Conservation (phyloP, 1,284 basidiomycete genomes). For the Apiotrichum mycotoxinovorans region DNA sequence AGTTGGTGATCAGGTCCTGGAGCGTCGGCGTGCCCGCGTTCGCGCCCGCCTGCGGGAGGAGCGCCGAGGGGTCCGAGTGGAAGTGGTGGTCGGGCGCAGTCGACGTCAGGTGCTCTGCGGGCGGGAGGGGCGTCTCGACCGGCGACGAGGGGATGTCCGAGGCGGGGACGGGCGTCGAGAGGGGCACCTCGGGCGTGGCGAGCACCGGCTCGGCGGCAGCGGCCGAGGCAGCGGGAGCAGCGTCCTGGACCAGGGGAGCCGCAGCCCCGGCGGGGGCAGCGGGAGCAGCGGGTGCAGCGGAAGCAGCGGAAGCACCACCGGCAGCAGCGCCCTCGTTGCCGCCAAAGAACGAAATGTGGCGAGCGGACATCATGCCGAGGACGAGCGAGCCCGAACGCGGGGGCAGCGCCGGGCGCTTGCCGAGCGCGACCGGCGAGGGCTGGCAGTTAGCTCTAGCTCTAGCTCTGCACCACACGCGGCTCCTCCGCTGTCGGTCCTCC, state of each 20-base stretch:
- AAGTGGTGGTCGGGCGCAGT: conserved; percentile 21
- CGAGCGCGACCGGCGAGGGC: conserved; percentile 33
- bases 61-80: conserved; percentile 25
- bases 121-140: conserved; percentile 5
- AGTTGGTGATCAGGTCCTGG: conserved; percentile 43
- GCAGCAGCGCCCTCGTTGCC: neutral
- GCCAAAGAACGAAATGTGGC: conserved; percentile 6
- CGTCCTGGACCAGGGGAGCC: neutral
- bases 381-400: neutral
- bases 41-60: conserved; percentile 39
- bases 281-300: neutral
- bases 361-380: conserved; percentile 1
- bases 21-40: conserved; percentile 35
- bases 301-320: neutral
- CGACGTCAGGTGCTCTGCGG: conserved; percentile 14
- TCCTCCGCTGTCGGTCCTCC: too few species aligned
- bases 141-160: conserved; percentile 12
- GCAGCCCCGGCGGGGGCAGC: neutral
- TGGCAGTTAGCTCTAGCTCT: neutral
- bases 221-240: conserved; percentile 1
- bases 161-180: conserved; percentile 10
- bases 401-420: conserved; percentile 31
- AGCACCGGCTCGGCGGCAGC: conserved; percentile 2
- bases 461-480: too few species aligned
- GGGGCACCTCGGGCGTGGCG: neutral